These are phyloP conservation scores for Baudoinia panamericana DNA, from an alignment of 495 filamentous ascomycete genomes.

Conservation along the genomic window DNA sequence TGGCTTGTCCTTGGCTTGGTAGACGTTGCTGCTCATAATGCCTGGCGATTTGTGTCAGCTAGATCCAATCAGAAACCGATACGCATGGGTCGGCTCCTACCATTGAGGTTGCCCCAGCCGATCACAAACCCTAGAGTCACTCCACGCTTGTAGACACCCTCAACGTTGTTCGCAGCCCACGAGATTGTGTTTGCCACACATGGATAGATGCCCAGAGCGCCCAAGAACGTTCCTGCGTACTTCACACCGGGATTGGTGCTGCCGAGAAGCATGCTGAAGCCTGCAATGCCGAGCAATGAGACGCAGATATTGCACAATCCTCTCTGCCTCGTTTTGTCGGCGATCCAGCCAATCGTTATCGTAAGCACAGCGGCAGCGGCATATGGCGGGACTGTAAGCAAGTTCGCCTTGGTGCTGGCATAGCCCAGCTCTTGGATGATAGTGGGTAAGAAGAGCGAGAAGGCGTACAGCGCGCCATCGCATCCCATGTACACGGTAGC, in stretches of 20 bases:
- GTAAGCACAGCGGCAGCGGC: constrained; percentile 70
- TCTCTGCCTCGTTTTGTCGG: constrained; percentile 64
- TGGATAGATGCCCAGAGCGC: constrained; percentile 82
- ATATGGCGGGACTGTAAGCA: constrained; percentile 81
- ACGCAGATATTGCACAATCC: constrained; percentile 71
- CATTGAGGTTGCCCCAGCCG: constrained; percentile 10
- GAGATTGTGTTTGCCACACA: constrained; percentile 83
- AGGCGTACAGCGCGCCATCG: constrained; percentile 64
- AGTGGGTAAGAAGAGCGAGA: constrained; percentile 77
- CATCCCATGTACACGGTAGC: constrained; percentile 33
- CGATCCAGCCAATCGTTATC: constrained; percentile 58
- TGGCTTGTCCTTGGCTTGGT: constrained; percentile 38
- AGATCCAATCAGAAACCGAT: too few species aligned
- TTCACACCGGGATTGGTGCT: constrained; percentile 47
- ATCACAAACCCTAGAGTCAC: constrained; percentile 30
- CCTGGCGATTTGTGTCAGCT: too few species aligned
- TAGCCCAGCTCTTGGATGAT: constrained; percentile 72
- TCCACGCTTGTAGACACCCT: constrained; percentile 86
- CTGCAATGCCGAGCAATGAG: constrained; percentile 57
- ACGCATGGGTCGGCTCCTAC: too few species aligned
- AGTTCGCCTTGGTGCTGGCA: constrained; percentile 53
- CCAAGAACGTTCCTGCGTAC: constrained; percentile 77
- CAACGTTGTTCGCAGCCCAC: constrained; percentile 81
- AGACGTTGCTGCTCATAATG: constrained; percentile 67
- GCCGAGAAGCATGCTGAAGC: constrained; percentile 67